These are phyloP conservation scores for Candida coquimbonensis DNA, from an alignment of 805 yeast species.

Conservation along the genomic window DNA sequence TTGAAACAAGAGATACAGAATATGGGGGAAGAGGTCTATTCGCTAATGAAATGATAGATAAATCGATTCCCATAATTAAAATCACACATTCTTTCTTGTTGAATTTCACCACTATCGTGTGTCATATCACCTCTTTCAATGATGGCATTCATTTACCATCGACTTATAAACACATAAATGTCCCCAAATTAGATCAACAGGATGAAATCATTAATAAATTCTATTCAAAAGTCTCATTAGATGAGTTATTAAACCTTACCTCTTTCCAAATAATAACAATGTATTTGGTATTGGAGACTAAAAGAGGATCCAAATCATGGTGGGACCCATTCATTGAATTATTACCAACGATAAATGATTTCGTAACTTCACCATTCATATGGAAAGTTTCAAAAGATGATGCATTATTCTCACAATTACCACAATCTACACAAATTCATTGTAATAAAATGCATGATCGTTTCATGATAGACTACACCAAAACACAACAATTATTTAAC, in stretches of 20 bases:
- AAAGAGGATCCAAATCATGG: constrained; percentile 35
- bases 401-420: constrained; percentile 32
- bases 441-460: constrained; percentile 34
- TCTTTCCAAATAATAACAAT: constrained; percentile 57
- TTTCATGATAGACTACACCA: constrained; percentile 28
- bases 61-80: constrained; percentile 40
- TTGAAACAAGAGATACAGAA: constrained; percentile 34
- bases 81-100: constrained; percentile 54
- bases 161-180: constrained; percentile 8
- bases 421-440: constrained; percentile 35
- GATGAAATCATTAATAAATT: constrained; percentile 9
- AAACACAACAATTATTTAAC: constrained; percentile 23
- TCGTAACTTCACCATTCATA: constrained; percentile 50
- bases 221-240: constrained; percentile 13
- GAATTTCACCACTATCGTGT: constrained; percentile 47
- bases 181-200: constrained; percentile 6
- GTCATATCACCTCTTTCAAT: constrained; percentile 34
- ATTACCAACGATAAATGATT: constrained; percentile 52
- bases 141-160: constrained; percentile 9
- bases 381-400: constrained; percentile 39
- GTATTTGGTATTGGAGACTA: constrained; percentile 39
- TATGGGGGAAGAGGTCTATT: constrained; percentile 61
- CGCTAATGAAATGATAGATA: constrained; percentile 31
- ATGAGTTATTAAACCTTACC: constrained; percentile 35
- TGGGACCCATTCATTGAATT: constrained; percentile 67